Evolutionary conservation across 306 rosid species (phyloP), one percentile per base, ranked within the genome.

Genomic region (Datisca glomerata): DNA sequence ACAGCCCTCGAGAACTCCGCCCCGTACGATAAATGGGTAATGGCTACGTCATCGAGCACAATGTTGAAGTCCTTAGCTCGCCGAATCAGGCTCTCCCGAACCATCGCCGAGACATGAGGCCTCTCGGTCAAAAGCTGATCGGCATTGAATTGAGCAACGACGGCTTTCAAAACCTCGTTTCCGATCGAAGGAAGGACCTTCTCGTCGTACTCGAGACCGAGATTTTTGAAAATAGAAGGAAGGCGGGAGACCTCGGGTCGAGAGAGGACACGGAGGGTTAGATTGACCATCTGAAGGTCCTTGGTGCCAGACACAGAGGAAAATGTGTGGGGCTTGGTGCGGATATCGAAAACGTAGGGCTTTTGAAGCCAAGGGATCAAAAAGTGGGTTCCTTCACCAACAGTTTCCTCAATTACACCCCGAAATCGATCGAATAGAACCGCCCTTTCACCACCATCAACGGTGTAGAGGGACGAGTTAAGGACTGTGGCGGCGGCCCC

Each of bases 371-470:
- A 83, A 6, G 97, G 97, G 55, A 83, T 29, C 3, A 87, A 71
- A 69, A 87, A 87, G 11, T 83, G 97, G 3, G 97, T 87, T 0
- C 94, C 97, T 43, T 73, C 80, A 12, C 72, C 80, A 7, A 68
- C 36, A 18, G 75, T 67, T 0, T 67, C 75, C 25, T 80, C 85
- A 1, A 83, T 83, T 3, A 87, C 81, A 2, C 94, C 94, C 0
- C 94, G 85, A 66, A 87, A 80, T 0, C 97, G 81, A 44, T 87
- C 93, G 50, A 87, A 87, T 23, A 87, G 87, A 31, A 87, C 94
- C 6, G 97, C 97, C 8, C 94, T 77, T 16, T 87, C 82, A 2
- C 97, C 97, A 4, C 97, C 97, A 67, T 87, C 97, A 22, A 87
- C 97, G 12, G 89, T 87, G 82, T 83, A 83, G 16, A 87, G 79